Evolutionary conservation across 2,329 filamentous ascomycete genomes (phyloP).

Genomic region (Colletotrichum plurivorum): DNA sequence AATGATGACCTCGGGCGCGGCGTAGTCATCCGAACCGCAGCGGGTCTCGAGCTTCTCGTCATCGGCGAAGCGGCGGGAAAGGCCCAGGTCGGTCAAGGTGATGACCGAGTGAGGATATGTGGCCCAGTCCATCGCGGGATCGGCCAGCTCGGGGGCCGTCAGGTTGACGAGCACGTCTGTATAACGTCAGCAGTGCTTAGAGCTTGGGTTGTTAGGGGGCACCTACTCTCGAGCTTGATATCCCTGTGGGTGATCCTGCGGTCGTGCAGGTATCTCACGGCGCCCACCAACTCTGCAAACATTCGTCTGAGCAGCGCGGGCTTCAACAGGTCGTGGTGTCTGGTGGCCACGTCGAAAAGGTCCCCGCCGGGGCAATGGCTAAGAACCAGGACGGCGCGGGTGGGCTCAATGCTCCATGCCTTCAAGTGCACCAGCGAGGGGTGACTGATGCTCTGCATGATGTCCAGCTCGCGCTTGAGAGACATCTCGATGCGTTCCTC

Average conservation of each 20-base stretch:
- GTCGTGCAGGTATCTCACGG: constrained; percentile 87
- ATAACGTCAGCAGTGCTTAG: constrained; percentile 28
- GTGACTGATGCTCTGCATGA: constrained; percentile 89
- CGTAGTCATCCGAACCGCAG: constrained; percentile 97
- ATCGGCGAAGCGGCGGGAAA: constrained; percentile 87
- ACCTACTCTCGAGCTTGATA: constrained; percentile 94
- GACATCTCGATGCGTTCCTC: constrained; percentile 95
- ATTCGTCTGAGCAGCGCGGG: constrained; percentile 83
- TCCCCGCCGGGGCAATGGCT: constrained; percentile 96
- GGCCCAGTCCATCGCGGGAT: constrained; percentile 75
- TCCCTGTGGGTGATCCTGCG: constrained; percentile 94
- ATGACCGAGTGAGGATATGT: constrained; percentile 86
- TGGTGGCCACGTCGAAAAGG: constrained; percentile 90
- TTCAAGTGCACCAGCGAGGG: constrained; percentile 92
- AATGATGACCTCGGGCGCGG: constrained; percentile 95
- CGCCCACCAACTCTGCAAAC: constrained; percentile 89
- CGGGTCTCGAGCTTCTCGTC: constrained; percentile 92
- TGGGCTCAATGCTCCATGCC: constrained; percentile 89
- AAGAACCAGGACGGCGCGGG: constrained; percentile 86
- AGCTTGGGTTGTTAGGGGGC: neutral
- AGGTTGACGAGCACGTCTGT: constrained; percentile 93
- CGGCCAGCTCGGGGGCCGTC: constrained; percentile 75
- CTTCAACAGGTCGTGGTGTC: constrained; percentile 76
- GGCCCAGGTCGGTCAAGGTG: constrained; percentile 91
- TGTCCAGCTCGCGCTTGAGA: constrained; percentile 93